Evolutionary conservation across 495 filamentous ascomycete species (phyloP).

Genomic region (Penicillium malachiteum): DNA sequence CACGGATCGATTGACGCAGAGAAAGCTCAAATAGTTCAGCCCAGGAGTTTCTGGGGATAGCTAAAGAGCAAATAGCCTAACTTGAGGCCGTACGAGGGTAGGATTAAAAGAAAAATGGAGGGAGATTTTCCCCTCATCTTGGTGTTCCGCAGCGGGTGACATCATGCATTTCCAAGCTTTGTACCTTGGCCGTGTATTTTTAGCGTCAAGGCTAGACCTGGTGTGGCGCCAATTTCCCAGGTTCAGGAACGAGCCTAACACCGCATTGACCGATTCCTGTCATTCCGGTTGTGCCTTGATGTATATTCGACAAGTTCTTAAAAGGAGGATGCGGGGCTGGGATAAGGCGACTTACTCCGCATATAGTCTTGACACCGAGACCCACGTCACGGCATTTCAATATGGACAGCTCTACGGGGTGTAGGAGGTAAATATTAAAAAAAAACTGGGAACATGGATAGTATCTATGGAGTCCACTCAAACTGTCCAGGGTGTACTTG

Average conservation of each 20-base stretch:
- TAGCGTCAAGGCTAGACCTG: conserved; percentile 17
- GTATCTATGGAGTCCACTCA: too few relatives aligned
- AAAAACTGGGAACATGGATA: too few relatives aligned
- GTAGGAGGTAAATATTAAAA: too few relatives aligned
- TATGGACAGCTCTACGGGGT: too few relatives aligned
- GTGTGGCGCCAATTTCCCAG: neutral
- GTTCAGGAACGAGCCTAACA: neutral
- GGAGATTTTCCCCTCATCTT: conserved; percentile 11
- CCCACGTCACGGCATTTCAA: too few relatives aligned
- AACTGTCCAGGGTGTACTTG: too few relatives aligned
- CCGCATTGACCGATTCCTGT: neutral
- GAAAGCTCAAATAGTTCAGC: conserved; percentile 2
- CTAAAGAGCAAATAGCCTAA: conserved; percentile 16
- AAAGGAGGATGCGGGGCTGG: neutral
- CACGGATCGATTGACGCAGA: neutral
- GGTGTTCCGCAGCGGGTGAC: conserved; percentile 10
- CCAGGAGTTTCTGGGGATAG: conserved; percentile 6
- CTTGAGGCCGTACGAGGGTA: conserved; percentile 4
- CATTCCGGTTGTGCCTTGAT: neutral
- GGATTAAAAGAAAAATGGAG: conserved; percentile 6
- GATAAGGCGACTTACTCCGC: too few relatives aligned
- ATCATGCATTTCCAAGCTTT: conserved; percentile 15
- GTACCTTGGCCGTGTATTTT: conserved; percentile 14
- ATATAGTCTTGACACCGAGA: too few relatives aligned
- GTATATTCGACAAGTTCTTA: neutral